Evolutionary conservation across 2,329 filamentous ascomycete genomes (phyloP).

Genomic region (Rugonectria rugulosa): DNA sequence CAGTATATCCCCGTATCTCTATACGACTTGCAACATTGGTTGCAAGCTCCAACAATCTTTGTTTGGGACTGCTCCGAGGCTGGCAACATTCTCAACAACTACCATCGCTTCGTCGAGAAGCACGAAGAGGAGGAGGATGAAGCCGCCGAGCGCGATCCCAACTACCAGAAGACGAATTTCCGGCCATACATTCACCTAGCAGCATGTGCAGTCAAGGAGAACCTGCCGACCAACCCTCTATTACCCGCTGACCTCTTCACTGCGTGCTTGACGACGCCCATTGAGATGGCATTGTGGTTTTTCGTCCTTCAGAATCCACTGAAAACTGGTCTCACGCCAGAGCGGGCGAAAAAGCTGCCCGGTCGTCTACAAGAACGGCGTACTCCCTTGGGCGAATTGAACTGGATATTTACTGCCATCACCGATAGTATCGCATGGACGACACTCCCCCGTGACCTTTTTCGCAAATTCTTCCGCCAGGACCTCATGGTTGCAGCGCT

Average conservation of each 20-base stretch:
- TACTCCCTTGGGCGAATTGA: constrained; percentile 93
- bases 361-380: constrained; percentile 91
- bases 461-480: constrained; percentile 96
- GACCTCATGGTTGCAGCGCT: constrained; percentile 99
- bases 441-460: constrained; percentile 84
- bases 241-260: constrained; percentile 96
- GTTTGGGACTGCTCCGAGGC: constrained; percentile 98
- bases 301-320: constrained; percentile 93
- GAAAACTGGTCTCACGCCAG: constrained; percentile 73
- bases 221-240: constrained; percentile 91
- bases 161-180: constrained; percentile 79
- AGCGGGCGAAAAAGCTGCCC: constrained; percentile 87
- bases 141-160: constrained; percentile 76
- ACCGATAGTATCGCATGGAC: constrained; percentile 99
- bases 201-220: constrained; percentile 89
- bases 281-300: constrained; percentile 96
- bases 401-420: constrained; percentile 99
- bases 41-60: constrained; percentile 93
- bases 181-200: constrained; percentile 85
- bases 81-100: constrained; percentile 94
- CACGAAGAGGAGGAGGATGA: constrained; percentile 91
- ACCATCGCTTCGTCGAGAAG: constrained; percentile 92
- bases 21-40: constrained; percentile 94
- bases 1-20: constrained; percentile 98
- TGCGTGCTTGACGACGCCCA: constrained; percentile 93